Base-by-base conservation (phyloP, 2,329 filamentous ascomycete species). In the Ramichloridium luteum region DNA sequence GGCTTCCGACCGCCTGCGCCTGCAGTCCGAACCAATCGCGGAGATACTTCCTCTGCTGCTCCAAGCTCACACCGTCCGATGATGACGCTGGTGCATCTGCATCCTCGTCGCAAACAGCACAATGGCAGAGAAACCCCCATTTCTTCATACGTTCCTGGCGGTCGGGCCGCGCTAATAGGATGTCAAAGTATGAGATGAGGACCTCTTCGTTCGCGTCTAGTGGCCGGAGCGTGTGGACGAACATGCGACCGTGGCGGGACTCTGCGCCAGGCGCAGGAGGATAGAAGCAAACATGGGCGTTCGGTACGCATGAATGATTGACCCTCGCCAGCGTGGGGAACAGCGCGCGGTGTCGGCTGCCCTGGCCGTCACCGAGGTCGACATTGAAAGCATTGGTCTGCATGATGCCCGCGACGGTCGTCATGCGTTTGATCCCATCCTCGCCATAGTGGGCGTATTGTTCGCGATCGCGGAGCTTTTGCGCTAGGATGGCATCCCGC, bases 351-450 rank as follows among this genome's bases (percentile, higher is more conserved):
- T 46, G 35, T 4, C 29, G 32, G 2, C 32, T 25, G 8, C 44
- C 44, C 10, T 27, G 16, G 5, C 37, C 37, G 30, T 42, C 37
- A 5, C 30, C 32, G 5, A 41, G 8, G 27, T 46, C 44, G 22
- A 46, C 39, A 17, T 41, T 46, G 35, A 46, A 46, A 6, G 44
- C 44, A 29, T 46, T 46, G 17, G 36, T 44, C 28, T 44, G 44
- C 44, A 46, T 46, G 15, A 46, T 39, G 10, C 32, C 25, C n/a
- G 36, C 16, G 8, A 23, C 20, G 8, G 8, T 23, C 20, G 8
- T 23, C 20, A 23, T 23, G 20, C n/a, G 8, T 8, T 8, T 8
- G 8, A 23, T n/a, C 8, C 20, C 20, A 23, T 23, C 20, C 8
- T 23, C 20, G 8, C 20, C 20, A n/a, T 23, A n/a, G 8, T 8